Conservation (phyloP, 495 filamentous ascomycete species). For the Neurospora sp. region DNA sequence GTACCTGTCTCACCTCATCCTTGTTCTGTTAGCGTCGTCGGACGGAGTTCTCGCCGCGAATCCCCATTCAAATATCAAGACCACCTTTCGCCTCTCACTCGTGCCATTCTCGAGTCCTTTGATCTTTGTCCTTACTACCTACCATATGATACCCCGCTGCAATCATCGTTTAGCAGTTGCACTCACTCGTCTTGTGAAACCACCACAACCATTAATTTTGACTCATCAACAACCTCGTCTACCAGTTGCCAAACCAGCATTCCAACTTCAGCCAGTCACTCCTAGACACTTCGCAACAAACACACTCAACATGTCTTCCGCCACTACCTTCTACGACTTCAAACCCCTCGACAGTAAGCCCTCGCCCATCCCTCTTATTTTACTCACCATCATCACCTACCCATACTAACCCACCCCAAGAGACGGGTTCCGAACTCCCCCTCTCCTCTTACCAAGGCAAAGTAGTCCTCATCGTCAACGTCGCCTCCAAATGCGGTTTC, state of each 20-base stretch:
- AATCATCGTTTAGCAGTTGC: neutral
- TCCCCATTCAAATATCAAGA: neutral
- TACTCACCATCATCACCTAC: neutral
- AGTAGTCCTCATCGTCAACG: conserved; percentile 93
- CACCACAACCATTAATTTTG: neutral
- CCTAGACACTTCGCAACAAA: conserved; percentile 23
- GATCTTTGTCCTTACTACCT: neutral
- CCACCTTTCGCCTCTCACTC: neutral
- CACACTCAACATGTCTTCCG: conserved; percentile 59
- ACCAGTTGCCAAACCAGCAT: neutral
- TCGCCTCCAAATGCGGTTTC: conserved; percentile 98
- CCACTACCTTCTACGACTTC: conserved; percentile 86
- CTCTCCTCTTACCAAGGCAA: conserved; percentile 69
- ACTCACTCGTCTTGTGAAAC: neutral
- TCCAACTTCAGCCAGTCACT: neutral
- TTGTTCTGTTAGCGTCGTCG: neutral
- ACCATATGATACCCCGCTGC: neutral
- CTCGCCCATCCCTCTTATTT: neutral
- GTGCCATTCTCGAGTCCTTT: neutral
- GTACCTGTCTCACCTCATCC: neutral
- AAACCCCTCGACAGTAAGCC: conserved; percentile 69
- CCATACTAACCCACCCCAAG: conserved; percentile 31
- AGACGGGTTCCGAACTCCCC: conserved; percentile 61
- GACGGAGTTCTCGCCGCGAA: neutral
- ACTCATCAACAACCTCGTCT: neutral